Conservation (phyloP, 257 asterid genomes). For the Solanum arcanum region DNA sequence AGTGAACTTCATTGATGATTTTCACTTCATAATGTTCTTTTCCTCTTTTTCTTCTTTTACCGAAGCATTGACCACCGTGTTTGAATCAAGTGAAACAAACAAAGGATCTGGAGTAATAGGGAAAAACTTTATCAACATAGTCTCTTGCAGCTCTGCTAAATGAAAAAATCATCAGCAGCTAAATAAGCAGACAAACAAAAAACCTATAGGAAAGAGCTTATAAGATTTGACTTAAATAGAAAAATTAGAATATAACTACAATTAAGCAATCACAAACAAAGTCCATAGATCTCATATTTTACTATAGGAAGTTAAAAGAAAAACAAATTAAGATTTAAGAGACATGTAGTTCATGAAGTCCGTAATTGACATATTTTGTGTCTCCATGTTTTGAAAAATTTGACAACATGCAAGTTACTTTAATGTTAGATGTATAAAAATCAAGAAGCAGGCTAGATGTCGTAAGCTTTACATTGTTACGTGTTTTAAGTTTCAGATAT, state of each 20-base stretch:
- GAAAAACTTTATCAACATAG: background rate
- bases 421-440: background rate
- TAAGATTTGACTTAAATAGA: background rate
- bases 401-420: background rate
- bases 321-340: background rate
- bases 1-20: background rate
- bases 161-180: background rate
- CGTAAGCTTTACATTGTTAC: background rate
- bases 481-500: background rate
- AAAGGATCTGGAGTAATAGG: constrained; percentile 15
- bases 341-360: background rate
- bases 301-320: background rate
- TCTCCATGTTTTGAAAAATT: background rate
- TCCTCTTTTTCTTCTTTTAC: constrained; percentile 4
- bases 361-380: background rate
- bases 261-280: background rate
- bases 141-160: constrained; percentile 26
- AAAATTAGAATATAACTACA: background rate
- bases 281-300: background rate
- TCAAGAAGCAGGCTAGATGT: too few relatives aligned
- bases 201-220: background rate
- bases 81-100: background rate
- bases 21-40: background rate
- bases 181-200: background rate
- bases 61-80: constrained; percentile 10